Base-by-base conservation (phyloP, 2,329 filamentous ascomycete species). In the Microdochium nivale region DNA sequence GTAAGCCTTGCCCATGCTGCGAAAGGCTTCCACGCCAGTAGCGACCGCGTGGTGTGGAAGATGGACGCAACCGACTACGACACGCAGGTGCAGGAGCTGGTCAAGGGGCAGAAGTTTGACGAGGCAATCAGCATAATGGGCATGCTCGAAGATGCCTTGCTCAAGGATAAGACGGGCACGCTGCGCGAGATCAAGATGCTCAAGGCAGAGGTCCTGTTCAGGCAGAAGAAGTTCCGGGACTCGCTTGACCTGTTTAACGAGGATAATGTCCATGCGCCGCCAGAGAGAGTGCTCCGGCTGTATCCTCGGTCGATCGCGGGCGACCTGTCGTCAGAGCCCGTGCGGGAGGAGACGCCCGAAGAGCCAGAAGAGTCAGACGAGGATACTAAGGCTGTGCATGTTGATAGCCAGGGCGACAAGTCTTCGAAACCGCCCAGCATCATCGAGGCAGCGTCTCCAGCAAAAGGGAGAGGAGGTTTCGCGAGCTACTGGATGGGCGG, bases 21-120 rank as follows among this genome's bases (percentile, higher is more conserved):
- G 3, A 99, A 99, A 66, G 92, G 91, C 0, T 99, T 99, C 60
- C 80, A 97, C 53, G 90, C 97, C 49, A 86, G 87, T 21, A 96
- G 92, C 63, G 94, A 97, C 52, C 80, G 94, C 46, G 87, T 80
- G 32, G 88, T 99, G 35, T 99, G 94, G 94, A 87, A 94, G 60
- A 97, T 99, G 94, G 88, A 85, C 56, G 88, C 92, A 3, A 83
- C 91, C 35, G 87, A 91, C 58, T 99, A 99, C 63, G 89, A 96
- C 65, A 83, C 84, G 2, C 94, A 99, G 64, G 83, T 97, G 23
- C 81, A 90, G 54, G 83, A 94, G 57, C 77, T 99, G 25, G 83
- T 95, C 1, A 79, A 84, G 21, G 81, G 79, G 54, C 82, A 79
- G 10, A 80, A 82, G 54, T 88, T 91, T 51, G 92, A 99, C 60